Conservation (phyloP, 805 yeast genomes). For the Metschnikowia gelsemii region DNA sequence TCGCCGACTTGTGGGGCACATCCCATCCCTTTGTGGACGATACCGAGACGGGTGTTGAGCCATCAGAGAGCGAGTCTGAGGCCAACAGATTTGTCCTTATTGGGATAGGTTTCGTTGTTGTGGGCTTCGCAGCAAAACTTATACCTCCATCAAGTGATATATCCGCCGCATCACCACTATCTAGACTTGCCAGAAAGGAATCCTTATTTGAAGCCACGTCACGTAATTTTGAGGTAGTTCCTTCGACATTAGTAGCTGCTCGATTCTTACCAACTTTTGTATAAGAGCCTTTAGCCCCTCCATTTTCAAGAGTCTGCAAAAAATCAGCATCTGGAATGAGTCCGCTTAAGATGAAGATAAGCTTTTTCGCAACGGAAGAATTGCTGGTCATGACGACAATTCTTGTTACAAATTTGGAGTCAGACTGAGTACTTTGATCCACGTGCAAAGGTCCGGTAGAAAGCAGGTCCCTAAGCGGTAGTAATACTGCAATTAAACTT, state of each 20-base stretch:
- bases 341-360: slow-evolving; percentile 53
- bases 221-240: not conserved
- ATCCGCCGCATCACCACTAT: not conserved
- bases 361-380: slow-evolving; percentile 58
- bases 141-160: slow-evolving; percentile 3
- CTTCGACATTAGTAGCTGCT: not conserved
- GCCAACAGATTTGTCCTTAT: slow-evolving; percentile 8
- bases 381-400: slow-evolving; percentile 59
- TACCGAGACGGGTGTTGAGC: slow-evolving; percentile 20
- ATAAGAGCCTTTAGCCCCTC: not conserved
- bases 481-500: slow-evolving; percentile 44
- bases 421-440: slow-evolving; percentile 20
- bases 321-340: slow-evolving; percentile 40
- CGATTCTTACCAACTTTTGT: not conserved
- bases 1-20: slow-evolving; percentile 39
- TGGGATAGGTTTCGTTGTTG: slow-evolving; percentile 15
- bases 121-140: slow-evolving; percentile 7
- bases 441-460: slow-evolving; percentile 33
- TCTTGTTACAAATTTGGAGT: slow-evolving; percentile 39
- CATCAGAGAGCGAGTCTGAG: slow-evolving; percentile 13
- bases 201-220: not conserved
- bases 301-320: slow-evolving; percentile 3
- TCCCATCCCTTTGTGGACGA: slow-evolving; percentile 48
- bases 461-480: slow-evolving; percentile 41
- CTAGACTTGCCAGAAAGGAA: not conserved